phyloP scores from a whole-genome alignment of 2,329 filamentous ascomycete species.

The Alternaria ethzedia region DNA sequence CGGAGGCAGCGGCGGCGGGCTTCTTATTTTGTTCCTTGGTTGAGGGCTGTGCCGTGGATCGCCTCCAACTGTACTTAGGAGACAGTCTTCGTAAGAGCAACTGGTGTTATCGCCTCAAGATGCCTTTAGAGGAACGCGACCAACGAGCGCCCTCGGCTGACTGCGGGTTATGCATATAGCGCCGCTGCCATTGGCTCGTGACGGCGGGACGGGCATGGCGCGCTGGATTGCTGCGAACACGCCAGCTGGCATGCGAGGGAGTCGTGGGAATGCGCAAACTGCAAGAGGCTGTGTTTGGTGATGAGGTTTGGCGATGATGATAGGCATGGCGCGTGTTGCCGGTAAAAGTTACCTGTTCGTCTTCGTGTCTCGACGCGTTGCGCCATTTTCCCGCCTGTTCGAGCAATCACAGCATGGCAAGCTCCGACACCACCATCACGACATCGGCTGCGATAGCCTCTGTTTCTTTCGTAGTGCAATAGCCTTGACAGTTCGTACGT shows the following conservation, averaged over 20 bases:
- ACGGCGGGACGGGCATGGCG: conserved; percentile 2
- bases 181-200: conserved; percentile 26
- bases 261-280: not conserved
- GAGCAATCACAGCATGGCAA: conserved; percentile 23
- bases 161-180: conserved; percentile 29
- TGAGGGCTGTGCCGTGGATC: conserved; percentile 29
- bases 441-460: conserved; percentile 12
- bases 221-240: not conserved
- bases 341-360: conserved; percentile 26
- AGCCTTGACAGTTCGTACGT: not conserved
- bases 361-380: conserved; percentile 18
- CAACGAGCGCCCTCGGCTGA: conserved; percentile 26
- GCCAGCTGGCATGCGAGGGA: not conserved
- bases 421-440: conserved; percentile 3
- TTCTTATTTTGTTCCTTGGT: conserved; percentile 30
- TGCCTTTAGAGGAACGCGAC: conserved; percentile 24
- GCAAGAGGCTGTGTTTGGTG: not conserved
- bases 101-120: conserved; percentile 19
- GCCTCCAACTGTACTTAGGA: conserved; percentile 35
- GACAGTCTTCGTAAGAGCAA: conserved; percentile 15
- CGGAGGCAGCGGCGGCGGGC: conserved; percentile 4
- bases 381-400: conserved; percentile 19
- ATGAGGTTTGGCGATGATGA: not conserved
- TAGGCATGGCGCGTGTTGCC: conserved; percentile 6
- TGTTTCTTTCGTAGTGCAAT: not conserved